A percentile compares a stretch with the other conserved stretches of the same genome.
Conservation (phyloP, 2,329 filamentous ascomycete genomes). For the Periconia sp. region DNA sequence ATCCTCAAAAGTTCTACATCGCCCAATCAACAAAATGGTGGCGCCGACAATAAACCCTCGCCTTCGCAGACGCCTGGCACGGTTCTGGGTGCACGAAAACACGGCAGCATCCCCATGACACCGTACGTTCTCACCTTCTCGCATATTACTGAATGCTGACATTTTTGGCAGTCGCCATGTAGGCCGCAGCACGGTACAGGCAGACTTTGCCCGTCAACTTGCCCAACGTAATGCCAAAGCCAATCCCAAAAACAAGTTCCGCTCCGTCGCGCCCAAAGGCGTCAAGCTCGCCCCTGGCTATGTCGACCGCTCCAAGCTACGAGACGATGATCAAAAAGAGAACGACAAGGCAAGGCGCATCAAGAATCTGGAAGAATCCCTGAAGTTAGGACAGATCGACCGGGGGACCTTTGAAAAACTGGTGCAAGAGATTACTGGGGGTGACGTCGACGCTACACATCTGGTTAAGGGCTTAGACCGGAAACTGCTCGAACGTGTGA, state of each 20-base stretch:
- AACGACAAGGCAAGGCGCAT: conserved; percentile 66
- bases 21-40: conserved; percentile 41
- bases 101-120: conserved; percentile 88
- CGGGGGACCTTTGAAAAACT: conserved; percentile 74
- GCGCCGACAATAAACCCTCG: conserved; percentile 19
- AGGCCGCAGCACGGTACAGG: conserved; percentile 50
- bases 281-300: conserved; percentile 79
- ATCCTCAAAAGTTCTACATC: conserved; percentile 53
- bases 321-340: conserved; percentile 55
- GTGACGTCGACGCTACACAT: conserved; percentile 78
- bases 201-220: conserved; percentile 82
- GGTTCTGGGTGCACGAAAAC: conserved; percentile 74
- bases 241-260: conserved; percentile 69
- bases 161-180: conserved; percentile 62
- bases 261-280: conserved; percentile 79
- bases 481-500: conserved; percentile 70
- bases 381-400: conserved; percentile 84
- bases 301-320: conserved; percentile 73
- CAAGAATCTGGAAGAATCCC: conserved; percentile 75
- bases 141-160: conserved; percentile 5
- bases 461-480: conserved; percentile 91
- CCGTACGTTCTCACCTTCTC: conserved; percentile 60
- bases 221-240: conserved; percentile 66
- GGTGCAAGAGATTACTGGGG: conserved; percentile 75
- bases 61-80: conserved; percentile 40